Percentiles rank a stretch among this genome's conserved stretches.
phyloP scores from a whole-genome alignment of 2,329 filamentous ascomycete species.

The Phialocephala sp. region DNA sequence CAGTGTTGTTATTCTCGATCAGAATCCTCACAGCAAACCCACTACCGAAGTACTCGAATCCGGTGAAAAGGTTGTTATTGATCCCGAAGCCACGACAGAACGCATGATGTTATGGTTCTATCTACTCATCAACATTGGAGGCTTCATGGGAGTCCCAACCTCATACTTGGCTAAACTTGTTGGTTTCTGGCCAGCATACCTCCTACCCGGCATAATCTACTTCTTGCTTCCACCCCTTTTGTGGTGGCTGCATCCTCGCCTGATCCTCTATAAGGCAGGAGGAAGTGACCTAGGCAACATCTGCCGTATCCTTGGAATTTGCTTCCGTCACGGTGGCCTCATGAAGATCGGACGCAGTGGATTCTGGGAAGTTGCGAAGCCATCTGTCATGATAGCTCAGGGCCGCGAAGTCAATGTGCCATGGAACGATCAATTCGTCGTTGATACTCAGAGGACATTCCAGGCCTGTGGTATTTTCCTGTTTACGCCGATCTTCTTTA shows the following conservation, averaged over 20 bases:
- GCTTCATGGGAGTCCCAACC: constrained; percentile 51
- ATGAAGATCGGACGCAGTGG: constrained; percentile 54
- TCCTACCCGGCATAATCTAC: constrained; percentile 62
- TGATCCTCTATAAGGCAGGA: constrained; percentile 51
- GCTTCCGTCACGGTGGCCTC: constrained; percentile 60
- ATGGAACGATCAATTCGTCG: constrained; percentile 82
- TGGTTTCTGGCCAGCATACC: constrained; percentile 56
- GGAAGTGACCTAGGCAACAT: constrained; percentile 53
- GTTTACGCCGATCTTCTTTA: constrained; percentile 52
- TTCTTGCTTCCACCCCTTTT: constrained; percentile 60
- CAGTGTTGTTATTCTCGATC: constrained; percentile 65
- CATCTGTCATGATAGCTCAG: constrained; percentile 60
- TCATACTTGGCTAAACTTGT: constrained; percentile 51
- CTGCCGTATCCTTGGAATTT: constrained; percentile 48
- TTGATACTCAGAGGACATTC: constrained; percentile 73
- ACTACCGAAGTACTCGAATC: constrained; percentile 53
- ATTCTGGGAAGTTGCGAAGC: constrained; percentile 73
- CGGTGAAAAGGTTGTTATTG: constrained; percentile 64
- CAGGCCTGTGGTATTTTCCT: constrained; percentile 71
- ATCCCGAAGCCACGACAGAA: constrained; percentile 61
- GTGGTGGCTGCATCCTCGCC: constrained; percentile 46
- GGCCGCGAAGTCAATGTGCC: constrained; percentile 72
- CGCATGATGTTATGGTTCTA: constrained; percentile 60
- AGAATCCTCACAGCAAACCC: constrained; percentile 50
- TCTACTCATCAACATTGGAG: constrained; percentile 71